Evolutionary conservation across 805 yeast species (phyloP), one percentile per base, ranked within the genome.

Genomic region (Ogataea zsoltii): DNA sequence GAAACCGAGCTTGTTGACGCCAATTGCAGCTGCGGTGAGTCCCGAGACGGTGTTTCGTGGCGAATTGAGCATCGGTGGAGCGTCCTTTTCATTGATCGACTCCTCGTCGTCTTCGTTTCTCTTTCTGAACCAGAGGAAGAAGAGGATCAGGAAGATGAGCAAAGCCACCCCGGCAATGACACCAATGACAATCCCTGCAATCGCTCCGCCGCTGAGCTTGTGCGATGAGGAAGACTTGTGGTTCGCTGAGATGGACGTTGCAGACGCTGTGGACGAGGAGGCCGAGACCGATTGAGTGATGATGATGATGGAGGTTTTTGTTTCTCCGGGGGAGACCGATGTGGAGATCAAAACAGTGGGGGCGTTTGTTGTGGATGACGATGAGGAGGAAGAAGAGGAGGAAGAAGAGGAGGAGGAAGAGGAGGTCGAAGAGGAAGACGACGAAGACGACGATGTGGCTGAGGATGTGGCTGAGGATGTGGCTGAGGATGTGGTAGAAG

Each of bases 101-200:
- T 52, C 57, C 13, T 53, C 56, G 17, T 49, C 57, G 6, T 49
- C 49, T 18, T 46, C 38, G 16, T 38, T 18, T 32, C 45, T 44
- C 18, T 54, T 51, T 42, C 65, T 56, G 40, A 53, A 46, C 49
- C 64, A 46, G 16, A 54, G 25, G 38, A 62, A 51, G 40, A 63
- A 45, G 23, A 58, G n/a, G 5, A 58, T 11, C 7, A 38, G 26
- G 1, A 45, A 44, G 2, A 48, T 36, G 3, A 66, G 15, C 14
- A 54, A 17, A 3, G 52, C 21, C 3, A 49, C 40, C 18, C 69
- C 70, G 21, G 53, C 40, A 2, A 66, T 53, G 4, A 51, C 54
- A 11, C 70, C 70, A 42, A 66, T 51, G 9, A 60, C 70, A 14
- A 65, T 61, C 33, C 70, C 70, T 9, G 70, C 70, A 33, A 65